phyloP scores from a whole-genome alignment of 2,329 filamentous ascomycete species.

The Capronia coronata region DNA sequence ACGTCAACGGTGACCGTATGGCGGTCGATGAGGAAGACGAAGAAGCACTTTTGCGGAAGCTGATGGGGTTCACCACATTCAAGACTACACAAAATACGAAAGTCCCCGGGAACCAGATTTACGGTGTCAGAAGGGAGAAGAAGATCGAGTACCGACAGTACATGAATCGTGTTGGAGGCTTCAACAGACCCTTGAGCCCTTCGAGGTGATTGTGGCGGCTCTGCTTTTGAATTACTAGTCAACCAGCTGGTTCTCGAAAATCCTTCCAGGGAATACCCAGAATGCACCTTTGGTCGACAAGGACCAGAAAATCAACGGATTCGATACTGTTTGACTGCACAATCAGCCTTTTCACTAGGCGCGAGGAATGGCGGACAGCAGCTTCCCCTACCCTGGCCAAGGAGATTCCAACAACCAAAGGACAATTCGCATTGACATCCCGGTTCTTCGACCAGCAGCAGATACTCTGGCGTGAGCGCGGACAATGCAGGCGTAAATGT shows the following conservation, averaged over 20 bases:
- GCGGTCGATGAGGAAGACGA: conserved; percentile 50
- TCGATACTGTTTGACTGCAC: too few relatives aligned
- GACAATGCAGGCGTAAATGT: too few relatives aligned
- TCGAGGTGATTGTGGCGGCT: conserved; percentile 31
- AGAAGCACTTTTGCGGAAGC: conserved; percentile 66
- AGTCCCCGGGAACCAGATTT: conserved; percentile 77
- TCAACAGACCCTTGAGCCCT: conserved; percentile 47
- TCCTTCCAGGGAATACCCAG: too few relatives aligned
- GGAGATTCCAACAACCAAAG: too few relatives aligned
- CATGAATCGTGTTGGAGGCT: conserved; percentile 57
- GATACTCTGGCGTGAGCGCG: too few relatives aligned
- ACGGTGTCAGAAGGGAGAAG: conserved; percentile 82
- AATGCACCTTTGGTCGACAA: not conserved
- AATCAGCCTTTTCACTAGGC: too few relatives aligned
- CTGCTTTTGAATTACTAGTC: not conserved
- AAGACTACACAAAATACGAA: conserved; percentile 82
- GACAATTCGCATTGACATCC: too few relatives aligned
- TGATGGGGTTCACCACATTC: conserved; percentile 89
- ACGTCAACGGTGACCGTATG: conserved; percentile 29
- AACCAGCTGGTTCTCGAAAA: too few relatives aligned
- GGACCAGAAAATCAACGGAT: not conserved
- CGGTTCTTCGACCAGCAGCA: too few relatives aligned
- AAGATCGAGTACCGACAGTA: conserved; percentile 94
- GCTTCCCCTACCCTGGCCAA: too few relatives aligned
- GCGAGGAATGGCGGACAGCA: too few relatives aligned